Base-by-base conservation (phyloP, 495 filamentous ascomycete species). In the Penicillium argentinense region DNA sequence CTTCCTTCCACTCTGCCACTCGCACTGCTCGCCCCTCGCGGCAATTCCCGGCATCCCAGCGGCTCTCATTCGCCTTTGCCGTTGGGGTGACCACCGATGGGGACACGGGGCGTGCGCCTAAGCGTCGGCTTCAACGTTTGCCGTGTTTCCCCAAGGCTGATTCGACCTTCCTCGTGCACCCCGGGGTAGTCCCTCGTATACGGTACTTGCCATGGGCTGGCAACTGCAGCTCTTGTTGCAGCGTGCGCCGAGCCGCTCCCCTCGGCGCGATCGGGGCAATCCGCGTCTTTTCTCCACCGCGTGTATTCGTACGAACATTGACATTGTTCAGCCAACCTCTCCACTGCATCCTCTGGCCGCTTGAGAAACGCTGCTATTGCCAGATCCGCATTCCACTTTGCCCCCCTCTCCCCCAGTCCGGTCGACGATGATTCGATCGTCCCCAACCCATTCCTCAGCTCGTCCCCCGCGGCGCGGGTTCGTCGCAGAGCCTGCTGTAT, bases 41-140 rank as follows among this genome's bases (percentile, higher is more conserved):
- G 55, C 51, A 59, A 59, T 59, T 55, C 47, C 55, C 55, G 55
- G 55, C 43, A 45, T 42, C 45, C 45, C 39, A 48, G 13, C 24
- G n/a, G n/a, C 14, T n/a, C 36, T 42, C 14, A 42, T 46, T 57
- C 49, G 54, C 39, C 42, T n/a, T n/a, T n/a, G n/a, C n/a, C n/a
- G n/a, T n/a, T n/a, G n/a, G n/a, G n/a, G n/a, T 33, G 45, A 47
- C 36, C 32, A 40, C 33, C 30, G 52, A 51, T 17, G 27, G 42
- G 32, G 42, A 28, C 52, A 45, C 42, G 47, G 47, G 51, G 46
- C 45, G 34, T 42, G 48, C 49, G 57, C 44, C 51, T 56, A 59
- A 55, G 57, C 57, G 57, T 45, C 32, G 11, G 11, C 22, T 47
- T 34, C 39, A 27, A 41, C 22, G 39, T 26, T 26, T 25, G 36